These are phyloP conservation scores for Fusarium longipes DNA, from an alignment of 2,329 filamentous ascomycete genomes.

Conservation along the genomic window DNA sequence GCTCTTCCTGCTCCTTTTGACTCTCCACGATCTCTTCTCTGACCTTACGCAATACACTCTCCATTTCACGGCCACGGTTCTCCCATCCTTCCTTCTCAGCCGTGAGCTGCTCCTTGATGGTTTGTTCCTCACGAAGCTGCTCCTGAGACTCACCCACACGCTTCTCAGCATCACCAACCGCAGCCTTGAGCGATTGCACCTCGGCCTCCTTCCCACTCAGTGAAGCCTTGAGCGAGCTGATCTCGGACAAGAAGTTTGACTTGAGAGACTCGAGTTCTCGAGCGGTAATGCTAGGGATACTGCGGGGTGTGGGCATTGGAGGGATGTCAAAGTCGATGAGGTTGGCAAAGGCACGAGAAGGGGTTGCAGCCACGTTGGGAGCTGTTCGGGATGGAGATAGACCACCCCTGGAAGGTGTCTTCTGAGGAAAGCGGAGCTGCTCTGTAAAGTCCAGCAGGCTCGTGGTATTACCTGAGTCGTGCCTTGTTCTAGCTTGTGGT, in stretches of 20 bases:
- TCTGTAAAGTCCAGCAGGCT: slow-evolving; percentile 92
- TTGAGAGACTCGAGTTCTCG: slow-evolving; percentile 94
- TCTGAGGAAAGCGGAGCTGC: slow-evolving; percentile 65
- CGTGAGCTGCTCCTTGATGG: slow-evolving; percentile 75
- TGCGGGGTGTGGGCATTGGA: slow-evolving; percentile 91
- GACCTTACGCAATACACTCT: slow-evolving; percentile 80
- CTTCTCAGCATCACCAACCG: slow-evolving; percentile 90
- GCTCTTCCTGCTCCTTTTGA: slow-evolving; percentile 83
- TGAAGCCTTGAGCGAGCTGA: slow-evolving; percentile 92
- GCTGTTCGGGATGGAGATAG: slow-evolving; percentile 50
- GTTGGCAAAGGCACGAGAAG: slow-evolving; percentile 68
- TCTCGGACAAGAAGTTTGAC: slow-evolving; percentile 89
- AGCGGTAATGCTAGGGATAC: slow-evolving; percentile 88
- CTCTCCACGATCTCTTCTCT: slow-evolving; percentile 82
- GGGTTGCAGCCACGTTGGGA: slow-evolving; percentile 55
- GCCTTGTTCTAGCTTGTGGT: slow-evolving; percentile 49
- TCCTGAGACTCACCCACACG: slow-evolving; percentile 89
- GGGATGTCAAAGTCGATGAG: slow-evolving; percentile 85
- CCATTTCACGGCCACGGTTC: slow-evolving; percentile 85
- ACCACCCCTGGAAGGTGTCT: slow-evolving; percentile 59
- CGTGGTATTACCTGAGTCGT: slow-evolving; percentile 71
- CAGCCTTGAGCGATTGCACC: slow-evolving; percentile 85
- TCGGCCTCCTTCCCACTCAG: slow-evolving; percentile 94
- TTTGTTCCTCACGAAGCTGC: slow-evolving; percentile 80
- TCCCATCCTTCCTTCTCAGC: slow-evolving; percentile 87